These are phyloP conservation scores for Cyberlindnera galapagoensis DNA, from an alignment of 805 yeast genomes.

Conservation along the genomic window DNA sequence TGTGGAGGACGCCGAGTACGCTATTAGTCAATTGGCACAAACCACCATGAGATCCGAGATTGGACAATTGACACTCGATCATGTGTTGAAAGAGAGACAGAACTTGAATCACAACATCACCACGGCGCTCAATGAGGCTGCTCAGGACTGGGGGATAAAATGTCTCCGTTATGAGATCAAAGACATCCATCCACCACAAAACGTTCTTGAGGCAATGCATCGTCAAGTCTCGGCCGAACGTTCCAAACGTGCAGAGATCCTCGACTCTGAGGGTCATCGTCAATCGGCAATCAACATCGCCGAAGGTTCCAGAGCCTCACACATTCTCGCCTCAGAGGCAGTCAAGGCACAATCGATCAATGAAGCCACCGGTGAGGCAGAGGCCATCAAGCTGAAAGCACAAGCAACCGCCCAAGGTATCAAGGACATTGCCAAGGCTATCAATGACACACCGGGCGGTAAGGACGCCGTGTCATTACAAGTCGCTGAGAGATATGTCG, in stretches of 20 bases:
- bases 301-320: conserved; percentile 70
- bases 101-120: conserved; percentile 67
- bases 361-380: conserved; percentile 68
- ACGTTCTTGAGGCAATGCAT: conserved; percentile 87
- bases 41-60: conserved; percentile 89
- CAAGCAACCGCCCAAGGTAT: conserved; percentile 72
- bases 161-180: conserved; percentile 82
- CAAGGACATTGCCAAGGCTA: conserved; percentile 57
- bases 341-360: conserved; percentile 54
- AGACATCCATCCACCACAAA: conserved; percentile 82
- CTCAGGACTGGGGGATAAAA: conserved; percentile 78
- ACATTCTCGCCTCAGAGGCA: conserved; percentile 74
- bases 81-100: conserved; percentile 73
- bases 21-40: conserved; percentile 79
- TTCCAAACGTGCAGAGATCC: conserved; percentile 79
- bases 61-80: conserved; percentile 75
- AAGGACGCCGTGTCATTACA: conserved; percentile 70
- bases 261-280: conserved; percentile 80
- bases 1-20: conserved; percentile 83
- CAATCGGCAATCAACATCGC: conserved; percentile 77
- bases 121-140: conserved; percentile 75
- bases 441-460: conserved; percentile 63
- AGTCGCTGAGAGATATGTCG: conserved; percentile 79
- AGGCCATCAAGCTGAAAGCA: conserved; percentile 58
- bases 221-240: conserved; percentile 85